These are phyloP conservation scores for Aspergillus fructus DNA, from an alignment of 2,329 filamentous ascomycete genomes.

Conservation along the genomic window DNA sequence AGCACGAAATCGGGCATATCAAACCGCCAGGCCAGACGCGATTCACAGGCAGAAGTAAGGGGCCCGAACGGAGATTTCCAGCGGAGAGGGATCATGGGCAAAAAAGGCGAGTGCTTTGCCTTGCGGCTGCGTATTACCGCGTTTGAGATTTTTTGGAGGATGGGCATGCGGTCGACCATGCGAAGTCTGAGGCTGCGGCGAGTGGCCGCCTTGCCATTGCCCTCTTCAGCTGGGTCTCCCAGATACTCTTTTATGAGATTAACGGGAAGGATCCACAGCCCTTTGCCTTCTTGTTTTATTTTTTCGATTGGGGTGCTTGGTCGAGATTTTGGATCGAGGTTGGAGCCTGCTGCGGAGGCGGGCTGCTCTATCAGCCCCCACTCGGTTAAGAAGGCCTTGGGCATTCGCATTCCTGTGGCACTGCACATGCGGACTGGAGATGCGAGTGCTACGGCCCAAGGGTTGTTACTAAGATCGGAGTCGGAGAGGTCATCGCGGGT, in stretches of 20 bases:
- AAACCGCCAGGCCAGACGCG: conserved; percentile 44
- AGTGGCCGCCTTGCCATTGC: background rate
- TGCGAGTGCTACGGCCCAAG: conserved; percentile 42
- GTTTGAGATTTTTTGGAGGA: conserved; percentile 22
- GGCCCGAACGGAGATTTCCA: conserved; percentile 36
- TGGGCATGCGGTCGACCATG: conserved; percentile 27
- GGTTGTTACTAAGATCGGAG: conserved; percentile 35
- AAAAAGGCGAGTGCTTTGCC: conserved; percentile 15
- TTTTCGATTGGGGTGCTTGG: background rate
- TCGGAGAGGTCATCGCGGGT: conserved; percentile 26
- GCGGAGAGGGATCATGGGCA: conserved; percentile 32
- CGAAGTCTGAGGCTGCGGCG: conserved; percentile 24
- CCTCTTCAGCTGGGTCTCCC: background rate
- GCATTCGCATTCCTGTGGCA: conserved; percentile 33
- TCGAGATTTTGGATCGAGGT: background rate
- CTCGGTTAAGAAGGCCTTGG: conserved; percentile 32
- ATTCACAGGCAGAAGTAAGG: conserved; percentile 25
- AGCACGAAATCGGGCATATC: conserved; percentile 49
- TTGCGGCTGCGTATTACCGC: conserved; percentile 9
- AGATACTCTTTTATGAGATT: conserved; percentile 33
- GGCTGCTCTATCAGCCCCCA: conserved; percentile 37
- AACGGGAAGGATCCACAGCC: conserved; percentile 35
- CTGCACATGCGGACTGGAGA: conserved; percentile 37
- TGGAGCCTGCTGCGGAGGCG: background rate
- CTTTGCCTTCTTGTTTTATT: conserved; percentile 9